Percentiles rank a stretch among this genome's conserved stretches.
phyloP scores from a whole-genome alignment of 2,329 filamentous ascomycete genomes.

The Curvularia verruculosa region DNA sequence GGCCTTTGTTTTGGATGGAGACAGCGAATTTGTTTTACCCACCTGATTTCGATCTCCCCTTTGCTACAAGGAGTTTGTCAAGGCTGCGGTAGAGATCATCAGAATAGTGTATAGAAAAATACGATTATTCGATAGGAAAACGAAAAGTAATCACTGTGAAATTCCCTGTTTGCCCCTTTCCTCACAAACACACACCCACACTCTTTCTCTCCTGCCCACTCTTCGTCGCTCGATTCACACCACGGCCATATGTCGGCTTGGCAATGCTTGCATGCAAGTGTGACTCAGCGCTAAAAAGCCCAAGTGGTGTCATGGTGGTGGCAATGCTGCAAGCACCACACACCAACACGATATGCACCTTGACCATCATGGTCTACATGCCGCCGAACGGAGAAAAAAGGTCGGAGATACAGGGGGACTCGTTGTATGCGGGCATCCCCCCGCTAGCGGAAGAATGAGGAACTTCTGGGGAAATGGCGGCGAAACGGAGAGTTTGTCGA shows the following conservation, averaged over 20 bases:
- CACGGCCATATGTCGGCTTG: neutral
- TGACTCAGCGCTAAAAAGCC: slow-evolving; percentile 1
- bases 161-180: neutral
- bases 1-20: slow-evolving; percentile 36
- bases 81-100: slow-evolving; percentile 44
- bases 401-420: neutral
- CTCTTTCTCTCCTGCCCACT: too few relatives aligned
- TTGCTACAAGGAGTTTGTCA: slow-evolving; percentile 23
- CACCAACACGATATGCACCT: too few relatives aligned
- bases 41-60: slow-evolving; percentile 45
- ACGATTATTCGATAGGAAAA: slow-evolving; percentile 10
- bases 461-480: too few relatives aligned
- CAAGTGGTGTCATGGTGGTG: neutral
- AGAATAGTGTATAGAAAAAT: slow-evolving; percentile 41
- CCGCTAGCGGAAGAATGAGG: too few relatives aligned
- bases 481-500: too few relatives aligned
- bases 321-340: neutral
- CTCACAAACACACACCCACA: too few relatives aligned
- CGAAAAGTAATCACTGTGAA: neutral
- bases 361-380: neutral
- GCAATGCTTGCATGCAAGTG: neutral
- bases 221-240: neutral
- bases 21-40: slow-evolving; percentile 20
- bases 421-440: neutral
- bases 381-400: neutral